Conservation (phyloP, 805 yeast species). For the Schizosaccharomyces lindneri region DNA sequence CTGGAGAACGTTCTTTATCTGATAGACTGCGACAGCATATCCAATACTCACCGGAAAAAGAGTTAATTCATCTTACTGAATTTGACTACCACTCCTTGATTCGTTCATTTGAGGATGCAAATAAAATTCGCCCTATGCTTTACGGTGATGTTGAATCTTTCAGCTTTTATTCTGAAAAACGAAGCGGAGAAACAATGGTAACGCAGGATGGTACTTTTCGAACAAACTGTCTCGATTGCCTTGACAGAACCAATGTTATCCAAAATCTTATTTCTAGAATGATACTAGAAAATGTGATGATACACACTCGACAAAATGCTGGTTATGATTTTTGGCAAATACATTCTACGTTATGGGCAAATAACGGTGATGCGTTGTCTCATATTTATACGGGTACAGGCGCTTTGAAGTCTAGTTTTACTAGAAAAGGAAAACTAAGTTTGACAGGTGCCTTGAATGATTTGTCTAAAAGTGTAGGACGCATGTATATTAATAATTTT, state of each 20-base stretch:
- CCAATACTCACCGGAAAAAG: conserved; percentile 11
- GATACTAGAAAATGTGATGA: conserved; percentile 25
- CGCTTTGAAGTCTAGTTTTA: conserved; percentile 80
- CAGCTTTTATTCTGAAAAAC: conserved; percentile 61
- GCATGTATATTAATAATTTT: conserved; percentile 88
- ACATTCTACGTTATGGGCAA: conserved; percentile 88
- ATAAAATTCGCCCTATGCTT: background rate
- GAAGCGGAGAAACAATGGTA: conserved; percentile 25
- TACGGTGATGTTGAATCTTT: conserved; percentile 17
- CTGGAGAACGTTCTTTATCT: conserved; percentile 51
- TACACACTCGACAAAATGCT: conserved; percentile 18
- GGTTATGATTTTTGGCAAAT: conserved; percentile 34
- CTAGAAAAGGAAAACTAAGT: conserved; percentile 89
- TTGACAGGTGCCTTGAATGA: conserved; percentile 92
- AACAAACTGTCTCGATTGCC: conserved; percentile 81
- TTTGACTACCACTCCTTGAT: conserved; percentile 62
- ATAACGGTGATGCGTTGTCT: conserved; percentile 89
- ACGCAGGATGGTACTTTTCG: conserved; percentile 82
- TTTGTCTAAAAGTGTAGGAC: conserved; percentile 81
- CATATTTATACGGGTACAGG: conserved; percentile 95
- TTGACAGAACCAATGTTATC: conserved; percentile 78
- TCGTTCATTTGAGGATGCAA: background rate
- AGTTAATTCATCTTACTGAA: conserved; percentile 36
- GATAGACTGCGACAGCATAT: conserved; percentile 40
- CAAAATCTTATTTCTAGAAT: conserved; percentile 50